Conservation (phyloP, 352 stramenopile genomes). For the Globisporangium uncinulatum region DNA sequence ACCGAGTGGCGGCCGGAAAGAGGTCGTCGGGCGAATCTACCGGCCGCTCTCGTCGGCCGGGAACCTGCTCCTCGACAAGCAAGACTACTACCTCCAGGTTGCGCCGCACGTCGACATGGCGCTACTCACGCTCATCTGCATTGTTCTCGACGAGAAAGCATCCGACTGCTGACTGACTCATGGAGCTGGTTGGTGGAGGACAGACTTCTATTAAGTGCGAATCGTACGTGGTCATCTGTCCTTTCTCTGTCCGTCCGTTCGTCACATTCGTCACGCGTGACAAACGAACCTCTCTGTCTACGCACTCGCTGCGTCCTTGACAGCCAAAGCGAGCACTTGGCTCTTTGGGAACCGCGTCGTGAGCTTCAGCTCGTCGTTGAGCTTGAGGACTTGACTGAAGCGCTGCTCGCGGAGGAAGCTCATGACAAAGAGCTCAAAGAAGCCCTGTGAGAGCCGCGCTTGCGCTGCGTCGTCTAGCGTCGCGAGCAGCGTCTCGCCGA, state of each 20-base stretch:
- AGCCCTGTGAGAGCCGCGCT: slow-evolving; percentile 10
- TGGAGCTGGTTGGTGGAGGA: not conserved
- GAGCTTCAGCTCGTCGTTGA: slow-evolving; percentile 12
- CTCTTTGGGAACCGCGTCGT: slow-evolving; percentile 15
- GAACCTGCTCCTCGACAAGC: slow-evolving; percentile 13
- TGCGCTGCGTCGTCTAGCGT: not conserved
- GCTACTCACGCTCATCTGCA: slow-evolving; percentile 15
- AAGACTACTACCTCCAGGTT: slow-evolving; percentile 19
- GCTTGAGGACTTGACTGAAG: slow-evolving; percentile 7
- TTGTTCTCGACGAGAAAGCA: slow-evolving; percentile 12
- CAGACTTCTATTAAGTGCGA: not conserved
- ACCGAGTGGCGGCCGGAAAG: slow-evolving; percentile 8
- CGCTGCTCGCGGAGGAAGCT: slow-evolving; percentile 10
- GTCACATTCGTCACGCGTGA: too few species aligned
- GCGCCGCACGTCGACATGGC: slow-evolving; percentile 12
- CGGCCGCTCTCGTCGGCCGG: slow-evolving; percentile 11
- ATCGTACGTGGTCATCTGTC: not conserved
- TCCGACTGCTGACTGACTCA: slow-evolving; percentile 1
- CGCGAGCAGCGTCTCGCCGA: slow-evolving; percentile 12
- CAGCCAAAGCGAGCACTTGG: slow-evolving; percentile 10
- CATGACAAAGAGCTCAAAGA: slow-evolving; percentile 19
- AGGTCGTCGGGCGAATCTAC: slow-evolving; percentile 17
- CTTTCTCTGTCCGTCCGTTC: not conserved
- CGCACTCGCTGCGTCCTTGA: slow-evolving; percentile 29
- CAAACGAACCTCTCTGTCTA: slow-evolving; percentile 2